phyloP scores from a whole-genome alignment of 1,284 basidiomycete species.

The Microbotryomycetes sp. region DNA sequence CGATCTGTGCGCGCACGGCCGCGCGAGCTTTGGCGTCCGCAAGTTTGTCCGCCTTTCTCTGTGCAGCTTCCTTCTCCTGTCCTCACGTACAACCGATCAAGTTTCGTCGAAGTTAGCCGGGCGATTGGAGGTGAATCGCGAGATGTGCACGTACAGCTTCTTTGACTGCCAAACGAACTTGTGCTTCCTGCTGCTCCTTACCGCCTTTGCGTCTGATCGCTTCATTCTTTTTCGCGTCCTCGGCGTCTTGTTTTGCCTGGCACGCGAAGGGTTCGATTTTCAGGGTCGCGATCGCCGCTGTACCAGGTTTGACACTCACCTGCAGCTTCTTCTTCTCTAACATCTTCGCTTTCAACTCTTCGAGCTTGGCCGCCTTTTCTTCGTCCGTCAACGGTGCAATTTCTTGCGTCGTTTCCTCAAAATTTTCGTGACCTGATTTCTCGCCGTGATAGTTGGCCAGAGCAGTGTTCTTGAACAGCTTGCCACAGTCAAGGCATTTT shows the following conservation, averaged over 20 bases:
- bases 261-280: too few species aligned
- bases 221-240: constrained; percentile 68
- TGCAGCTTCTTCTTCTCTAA: constrained; percentile 9
- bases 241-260: constrained; percentile 20
- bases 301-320: too few species aligned
- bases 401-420: constrained; percentile 65
- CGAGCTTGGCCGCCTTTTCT: constrained; percentile 76
- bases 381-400: constrained; percentile 91
- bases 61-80: background rate
- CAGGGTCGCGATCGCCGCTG: too few species aligned
- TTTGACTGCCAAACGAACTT: constrained; percentile 62
- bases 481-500: constrained; percentile 72
- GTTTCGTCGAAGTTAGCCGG: too few species aligned
- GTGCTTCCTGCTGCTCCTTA: constrained; percentile 64
- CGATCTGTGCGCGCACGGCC: constrained; percentile 83
- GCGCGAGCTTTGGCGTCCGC: constrained; percentile 76
- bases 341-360: constrained; percentile 47
- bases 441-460: constrained; percentile 91
- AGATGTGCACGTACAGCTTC: constrained; percentile 45
- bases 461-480: constrained; percentile 78
- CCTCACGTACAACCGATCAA: too few species aligned
- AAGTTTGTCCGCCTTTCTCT: constrained; percentile 59
- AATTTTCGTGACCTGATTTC: constrained; percentile 83
- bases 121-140: too few species aligned
- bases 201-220: constrained; percentile 72